Evolutionary conservation across 2,329 filamentous ascomycete species (phyloP).

Genomic region (Neofusicoccum sp.): DNA sequence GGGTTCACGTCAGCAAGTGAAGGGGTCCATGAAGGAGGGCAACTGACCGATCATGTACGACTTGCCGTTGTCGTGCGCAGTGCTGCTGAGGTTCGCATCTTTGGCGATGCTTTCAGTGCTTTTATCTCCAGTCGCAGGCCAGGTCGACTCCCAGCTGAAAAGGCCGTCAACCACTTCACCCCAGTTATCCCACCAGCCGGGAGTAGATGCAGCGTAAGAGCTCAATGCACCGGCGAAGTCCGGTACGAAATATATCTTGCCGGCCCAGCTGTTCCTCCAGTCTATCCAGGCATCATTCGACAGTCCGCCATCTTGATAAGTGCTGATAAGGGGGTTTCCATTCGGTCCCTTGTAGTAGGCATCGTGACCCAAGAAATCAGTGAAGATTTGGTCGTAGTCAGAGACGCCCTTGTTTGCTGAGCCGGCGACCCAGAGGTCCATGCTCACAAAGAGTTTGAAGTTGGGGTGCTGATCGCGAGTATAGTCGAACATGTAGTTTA

Average conservation of each 20-base stretch:
- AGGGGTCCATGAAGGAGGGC: background rate
- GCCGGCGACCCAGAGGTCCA: background rate
- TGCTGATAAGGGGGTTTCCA: background rate
- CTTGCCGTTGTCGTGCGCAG: constrained; percentile 27
- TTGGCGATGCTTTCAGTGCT: constrained; percentile 23
- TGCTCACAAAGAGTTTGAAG: constrained; percentile 1
- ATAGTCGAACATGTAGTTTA: background rate
- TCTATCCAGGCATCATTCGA: background rate
- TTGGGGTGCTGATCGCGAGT: background rate
- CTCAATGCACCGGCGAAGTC: constrained; percentile 26
- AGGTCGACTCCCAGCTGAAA: constrained; percentile 41
- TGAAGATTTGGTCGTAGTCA: background rate
- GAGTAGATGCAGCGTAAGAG: constrained; percentile 30
- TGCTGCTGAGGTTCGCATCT: constrained; percentile 25
- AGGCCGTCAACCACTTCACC: constrained; percentile 35
- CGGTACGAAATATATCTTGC: constrained; percentile 33
- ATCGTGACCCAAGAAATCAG: background rate
- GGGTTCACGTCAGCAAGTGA: background rate
- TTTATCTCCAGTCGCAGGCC: constrained; percentile 25
- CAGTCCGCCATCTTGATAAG: background rate
- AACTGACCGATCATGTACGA: constrained; percentile 33
- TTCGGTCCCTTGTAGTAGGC: background rate
- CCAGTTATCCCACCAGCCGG: constrained; percentile 33
- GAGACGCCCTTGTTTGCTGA: background rate
- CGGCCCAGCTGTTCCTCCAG: background rate